Percentiles rank a stretch among this genome's conserved stretches.
Conservation (phyloP, 2,329 filamentous ascomycete species). For the Calonectria fujianensis region DNA sequence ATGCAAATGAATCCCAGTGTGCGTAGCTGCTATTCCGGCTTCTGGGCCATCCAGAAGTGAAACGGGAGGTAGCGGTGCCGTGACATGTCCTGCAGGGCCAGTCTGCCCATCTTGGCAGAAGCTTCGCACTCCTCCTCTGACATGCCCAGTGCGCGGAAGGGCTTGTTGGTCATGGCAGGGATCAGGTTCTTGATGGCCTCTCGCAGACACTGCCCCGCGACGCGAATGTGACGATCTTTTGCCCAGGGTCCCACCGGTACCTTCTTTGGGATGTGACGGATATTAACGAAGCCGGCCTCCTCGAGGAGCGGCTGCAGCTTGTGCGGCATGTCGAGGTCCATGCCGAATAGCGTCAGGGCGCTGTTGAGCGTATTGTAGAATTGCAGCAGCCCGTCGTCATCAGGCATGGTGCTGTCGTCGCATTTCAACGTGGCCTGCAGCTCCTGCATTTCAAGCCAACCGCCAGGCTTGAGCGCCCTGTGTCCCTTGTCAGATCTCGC, state of each 20-base stretch:
- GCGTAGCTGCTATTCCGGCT: background rate
- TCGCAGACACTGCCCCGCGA: conserved; percentile 15
- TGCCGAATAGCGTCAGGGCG: conserved; percentile 12
- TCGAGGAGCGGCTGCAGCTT: conserved; percentile 9
- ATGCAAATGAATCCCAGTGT: background rate
- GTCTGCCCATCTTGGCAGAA: background rate
- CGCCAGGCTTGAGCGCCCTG: conserved; percentile 17
- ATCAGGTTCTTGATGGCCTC: conserved; percentile 24
- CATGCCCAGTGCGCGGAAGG: conserved; percentile 10
- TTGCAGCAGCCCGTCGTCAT: conserved; percentile 11
- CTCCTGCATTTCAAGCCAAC: conserved; percentile 21
- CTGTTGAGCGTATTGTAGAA: background rate
- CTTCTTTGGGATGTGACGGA: conserved; percentile 18
- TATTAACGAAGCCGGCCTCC: conserved; percentile 25
- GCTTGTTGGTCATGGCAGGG: conserved; percentile 4
- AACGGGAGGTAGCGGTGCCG: conserved; percentile 15
- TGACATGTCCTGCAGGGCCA: conserved; percentile 9
- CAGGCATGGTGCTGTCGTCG: conserved; percentile 25
- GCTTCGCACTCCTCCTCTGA: background rate
- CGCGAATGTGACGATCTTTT: conserved; percentile 11
- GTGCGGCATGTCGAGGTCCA: conserved; percentile 24
- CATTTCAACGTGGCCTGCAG: conserved; percentile 10
- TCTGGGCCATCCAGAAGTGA: conserved; percentile 6
- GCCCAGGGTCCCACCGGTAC: conserved; percentile 27
- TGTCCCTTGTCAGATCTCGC: background rate